phyloP scores from a whole-genome alignment of 352 stramenopile species.

The Phytophthora colocasiae region DNA sequence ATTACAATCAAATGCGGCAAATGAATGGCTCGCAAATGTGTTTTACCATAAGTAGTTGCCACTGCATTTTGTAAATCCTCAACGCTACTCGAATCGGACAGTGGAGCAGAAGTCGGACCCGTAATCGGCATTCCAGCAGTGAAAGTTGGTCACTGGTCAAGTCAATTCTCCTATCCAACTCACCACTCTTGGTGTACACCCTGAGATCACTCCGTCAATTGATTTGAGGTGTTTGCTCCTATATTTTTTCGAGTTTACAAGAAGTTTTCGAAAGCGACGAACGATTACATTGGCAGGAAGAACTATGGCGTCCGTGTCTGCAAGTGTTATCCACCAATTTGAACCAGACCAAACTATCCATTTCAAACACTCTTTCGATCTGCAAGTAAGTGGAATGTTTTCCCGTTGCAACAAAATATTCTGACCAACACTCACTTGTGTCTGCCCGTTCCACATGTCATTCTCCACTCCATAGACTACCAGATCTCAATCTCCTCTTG shows the following conservation, averaged over 20 bases:
- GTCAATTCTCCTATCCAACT: neutral
- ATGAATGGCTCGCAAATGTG: neutral
- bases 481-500: slow-evolving; percentile 85
- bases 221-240: neutral
- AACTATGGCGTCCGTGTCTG: neutral
- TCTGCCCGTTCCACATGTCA: too few relatives aligned
- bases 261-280: neutral
- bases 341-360: too few relatives aligned
- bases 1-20: neutral
- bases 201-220: neutral
- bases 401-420: too few relatives aligned
- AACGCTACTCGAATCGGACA: neutral
- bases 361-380: neutral
- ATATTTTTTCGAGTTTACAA: neutral
- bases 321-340: neutral
- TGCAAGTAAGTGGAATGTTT: too few relatives aligned
- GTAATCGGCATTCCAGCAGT: neutral
- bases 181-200: neutral
- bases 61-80: neutral
- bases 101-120: neutral
- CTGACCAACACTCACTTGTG: too few relatives aligned
- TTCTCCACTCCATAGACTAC: slow-evolving; percentile 21
- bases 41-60: neutral
- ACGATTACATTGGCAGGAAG: neutral
- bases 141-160: neutral